Evolutionary conservation across 1,284 basidiomycete species (phyloP).

Genomic region (Cystobasidium sp.): DNA sequence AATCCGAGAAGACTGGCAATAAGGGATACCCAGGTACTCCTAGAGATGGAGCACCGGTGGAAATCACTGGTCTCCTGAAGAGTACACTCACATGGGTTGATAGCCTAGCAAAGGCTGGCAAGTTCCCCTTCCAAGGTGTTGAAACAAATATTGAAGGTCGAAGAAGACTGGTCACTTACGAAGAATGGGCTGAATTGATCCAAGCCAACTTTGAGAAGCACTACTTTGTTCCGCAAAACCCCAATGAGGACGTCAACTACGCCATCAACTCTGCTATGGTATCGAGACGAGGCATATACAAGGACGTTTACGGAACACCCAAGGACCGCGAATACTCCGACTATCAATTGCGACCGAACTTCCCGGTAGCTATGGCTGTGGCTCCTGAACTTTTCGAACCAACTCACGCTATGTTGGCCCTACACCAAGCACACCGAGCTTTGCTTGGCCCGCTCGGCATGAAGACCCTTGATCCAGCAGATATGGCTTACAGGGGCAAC

Average conservation of each 20-base stretch:
- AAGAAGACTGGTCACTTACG: slow-evolving; percentile 77
- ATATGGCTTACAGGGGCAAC: slow-evolving; percentile 78
- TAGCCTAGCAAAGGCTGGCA: slow-evolving; percentile 67
- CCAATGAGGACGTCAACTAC: slow-evolving; percentile 73
- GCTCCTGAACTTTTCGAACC: slow-evolving; percentile 93
- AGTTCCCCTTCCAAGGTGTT: slow-evolving; percentile 91
- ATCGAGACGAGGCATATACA: slow-evolving; percentile 94
- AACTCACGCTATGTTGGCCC: slow-evolving; percentile 74
- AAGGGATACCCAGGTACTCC: slow-evolving; percentile 94
- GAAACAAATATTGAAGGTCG: slow-evolving; percentile 76
- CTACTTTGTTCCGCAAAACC: slow-evolving; percentile 86
- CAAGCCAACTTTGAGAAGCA: slow-evolving; percentile 84
- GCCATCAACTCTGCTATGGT: slow-evolving; percentile 72
- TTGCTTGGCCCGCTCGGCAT: slow-evolving; percentile 85
- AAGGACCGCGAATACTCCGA: slow-evolving; percentile 88
- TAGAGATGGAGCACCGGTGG: slow-evolving; percentile 91
- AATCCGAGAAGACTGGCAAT: slow-evolving; percentile 84
- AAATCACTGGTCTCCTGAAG: slow-evolving; percentile 91
- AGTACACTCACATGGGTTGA: slow-evolving; percentile 89
- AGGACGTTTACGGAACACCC: slow-evolving; percentile 92
- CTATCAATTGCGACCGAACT: slow-evolving; percentile 69
- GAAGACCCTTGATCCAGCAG: slow-evolving; percentile 85
- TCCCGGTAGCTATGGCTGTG: slow-evolving; percentile 86
- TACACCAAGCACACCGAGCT: slow-evolving; percentile 74
- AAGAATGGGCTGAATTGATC: slow-evolving; percentile 84